Percentiles rank a stretch among this genome's conserved stretches.
Evolutionary conservation across 2,329 filamentous ascomycete genomes (phyloP).

Genomic region (Teratosphaeria gauchensis): DNA sequence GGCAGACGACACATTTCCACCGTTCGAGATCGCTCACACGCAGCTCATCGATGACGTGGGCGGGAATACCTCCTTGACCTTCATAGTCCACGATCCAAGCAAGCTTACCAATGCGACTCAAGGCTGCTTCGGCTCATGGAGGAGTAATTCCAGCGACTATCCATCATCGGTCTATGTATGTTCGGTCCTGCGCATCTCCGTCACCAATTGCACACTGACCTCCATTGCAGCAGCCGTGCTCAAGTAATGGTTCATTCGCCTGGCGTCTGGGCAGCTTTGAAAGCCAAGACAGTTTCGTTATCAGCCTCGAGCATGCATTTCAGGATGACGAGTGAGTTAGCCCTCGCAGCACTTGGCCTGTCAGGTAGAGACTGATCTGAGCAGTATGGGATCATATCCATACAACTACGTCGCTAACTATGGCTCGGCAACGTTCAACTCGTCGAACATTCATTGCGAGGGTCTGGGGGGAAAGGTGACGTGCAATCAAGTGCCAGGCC

Average conservation of each 20-base stretch:
- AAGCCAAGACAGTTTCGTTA: constrained; percentile 12
- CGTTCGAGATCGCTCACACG: constrained; percentile 12
- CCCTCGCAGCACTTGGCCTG: background rate
- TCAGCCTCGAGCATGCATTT: constrained; percentile 20
- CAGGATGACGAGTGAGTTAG: constrained; percentile 19
- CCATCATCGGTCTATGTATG: constrained; percentile 13
- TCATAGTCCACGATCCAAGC: constrained; percentile 22
- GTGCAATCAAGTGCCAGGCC: background rate
- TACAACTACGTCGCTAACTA: constrained; percentile 21
- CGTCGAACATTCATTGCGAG: background rate
- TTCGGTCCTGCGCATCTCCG: background rate
- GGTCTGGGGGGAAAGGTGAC: background rate
- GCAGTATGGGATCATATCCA: constrained; percentile 21
- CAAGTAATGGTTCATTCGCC: constrained; percentile 11
- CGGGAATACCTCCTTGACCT: constrained; percentile 16
- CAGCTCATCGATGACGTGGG: background rate
- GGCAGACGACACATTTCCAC: background rate
- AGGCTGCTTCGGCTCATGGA: constrained; percentile 17
- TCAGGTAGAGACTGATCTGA: constrained; percentile 2
- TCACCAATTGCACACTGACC: background rate
- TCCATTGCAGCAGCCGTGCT: constrained; percentile 7
- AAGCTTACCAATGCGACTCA: constrained; percentile 17
- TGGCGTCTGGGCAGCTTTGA: constrained; percentile 16
- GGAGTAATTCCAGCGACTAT: constrained; percentile 10
- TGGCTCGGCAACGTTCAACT: constrained; percentile 4